phyloP scores from a whole-genome alignment of 164 flowering plant species.

The Houttuynia cordata region DNA sequence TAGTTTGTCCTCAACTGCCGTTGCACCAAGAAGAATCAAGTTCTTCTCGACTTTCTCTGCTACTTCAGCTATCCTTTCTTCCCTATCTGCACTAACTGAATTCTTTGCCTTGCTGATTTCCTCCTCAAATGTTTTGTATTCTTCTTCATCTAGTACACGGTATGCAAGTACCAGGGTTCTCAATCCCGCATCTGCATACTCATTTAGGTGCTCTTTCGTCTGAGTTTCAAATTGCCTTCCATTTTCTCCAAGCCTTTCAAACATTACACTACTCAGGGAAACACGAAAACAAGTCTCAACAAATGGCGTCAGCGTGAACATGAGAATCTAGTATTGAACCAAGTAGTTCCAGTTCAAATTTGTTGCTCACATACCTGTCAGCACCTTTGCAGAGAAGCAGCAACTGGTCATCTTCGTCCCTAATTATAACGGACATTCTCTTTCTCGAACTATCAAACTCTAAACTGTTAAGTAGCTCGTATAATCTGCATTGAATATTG shows the following conservation, averaged over 20 bases:
- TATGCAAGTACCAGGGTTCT: slow-evolving; percentile 88
- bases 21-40: slow-evolving; percentile 91
- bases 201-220: slow-evolving; percentile 62
- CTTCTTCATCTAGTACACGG: slow-evolving; percentile 65
- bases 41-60: slow-evolving; percentile 63
- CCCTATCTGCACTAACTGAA: slow-evolving; percentile 63
- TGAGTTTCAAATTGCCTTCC: slow-evolving; percentile 58
- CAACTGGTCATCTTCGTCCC: slow-evolving; percentile 60
- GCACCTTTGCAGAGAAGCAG: slow-evolving; percentile 88
- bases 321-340: background rate
- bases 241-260: slow-evolving; percentile 64
- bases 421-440: slow-evolving; percentile 90
- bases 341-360: background rate
- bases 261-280: slow-evolving; percentile 23
- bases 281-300: background rate
- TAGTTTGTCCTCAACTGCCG: slow-evolving; percentile 98
- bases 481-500: slow-evolving; percentile 41
- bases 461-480: slow-evolving; percentile 54
- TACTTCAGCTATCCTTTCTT: slow-evolving; percentile 54
- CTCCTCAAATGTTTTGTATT: slow-evolving; percentile 42
- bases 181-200: slow-evolving; percentile 96
- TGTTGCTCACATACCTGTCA: slow-evolving; percentile 60
- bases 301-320: background rate
- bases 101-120: slow-evolving; percentile 64
- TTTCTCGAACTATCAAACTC: slow-evolving; percentile 89